A percentile compares a stretch with the other conserved stretches of the same genome.
phyloP scores from a whole-genome alignment of 805 yeast species.

The Candida namnaoensis region DNA sequence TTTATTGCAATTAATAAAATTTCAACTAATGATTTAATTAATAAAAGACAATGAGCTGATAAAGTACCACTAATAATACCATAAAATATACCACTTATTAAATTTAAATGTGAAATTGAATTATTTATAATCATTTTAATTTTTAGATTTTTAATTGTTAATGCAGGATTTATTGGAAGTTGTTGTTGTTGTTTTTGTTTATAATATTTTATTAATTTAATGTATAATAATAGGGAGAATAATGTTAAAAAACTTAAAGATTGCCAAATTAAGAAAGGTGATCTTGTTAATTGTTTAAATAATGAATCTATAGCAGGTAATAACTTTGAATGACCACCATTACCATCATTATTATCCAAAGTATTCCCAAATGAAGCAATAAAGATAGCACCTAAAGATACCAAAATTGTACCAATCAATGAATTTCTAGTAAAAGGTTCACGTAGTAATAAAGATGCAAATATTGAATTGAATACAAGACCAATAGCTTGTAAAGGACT shows the following conservation, averaged over 20 bases:
- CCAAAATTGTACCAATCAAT: slow-evolving; percentile 55
- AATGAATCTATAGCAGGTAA: slow-evolving; percentile 37
- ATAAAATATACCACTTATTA: slow-evolving; percentile 48
- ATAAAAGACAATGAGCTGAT: slow-evolving; percentile 76
- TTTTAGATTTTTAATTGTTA: background rate
- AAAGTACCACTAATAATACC: slow-evolving; percentile 69
- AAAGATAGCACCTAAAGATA: slow-evolving; percentile 65
- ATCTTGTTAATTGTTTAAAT: slow-evolving; percentile 28
- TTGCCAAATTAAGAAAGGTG: slow-evolving; percentile 54
- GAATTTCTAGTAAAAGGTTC: slow-evolving; percentile 58
- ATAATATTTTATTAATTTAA: slow-evolving; percentile 8
- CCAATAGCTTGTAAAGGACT: slow-evolving; percentile 85
- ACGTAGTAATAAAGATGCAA: slow-evolving; percentile 57
- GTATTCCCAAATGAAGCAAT: slow-evolving; percentile 65
- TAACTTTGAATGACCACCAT: too few relatives aligned
- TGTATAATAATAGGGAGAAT: slow-evolving; percentile 18
- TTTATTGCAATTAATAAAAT: slow-evolving; percentile 39
- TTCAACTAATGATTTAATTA: slow-evolving; percentile 82
- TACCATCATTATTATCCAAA: slow-evolving; percentile 30
- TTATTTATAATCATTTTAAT: background rate
- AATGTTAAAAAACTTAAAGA: slow-evolving; percentile 23
- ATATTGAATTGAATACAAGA: slow-evolving; percentile 74
- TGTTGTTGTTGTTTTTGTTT: too few relatives aligned
- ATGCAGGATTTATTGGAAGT: background rate
- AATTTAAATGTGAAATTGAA: slow-evolving; percentile 10